Evolutionary conservation across 139 green algal species (phyloP).

Genomic region (Zygnema circumcarinatum): DNA sequence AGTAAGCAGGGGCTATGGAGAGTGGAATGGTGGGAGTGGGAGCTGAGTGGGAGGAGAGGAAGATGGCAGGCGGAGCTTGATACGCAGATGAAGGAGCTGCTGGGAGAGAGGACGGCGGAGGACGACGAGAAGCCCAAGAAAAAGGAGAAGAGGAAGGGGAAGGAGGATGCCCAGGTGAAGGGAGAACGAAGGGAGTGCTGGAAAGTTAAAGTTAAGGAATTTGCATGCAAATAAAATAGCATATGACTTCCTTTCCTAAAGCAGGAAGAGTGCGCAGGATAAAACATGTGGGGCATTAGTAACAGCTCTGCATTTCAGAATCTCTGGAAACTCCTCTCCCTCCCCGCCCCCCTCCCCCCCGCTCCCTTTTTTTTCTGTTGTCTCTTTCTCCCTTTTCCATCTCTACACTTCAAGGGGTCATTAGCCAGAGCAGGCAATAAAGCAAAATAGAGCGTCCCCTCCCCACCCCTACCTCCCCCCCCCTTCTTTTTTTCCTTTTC

Average conservation of each 20-base stretch:
- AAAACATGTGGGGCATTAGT: too few relatives aligned
- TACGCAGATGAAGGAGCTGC: conserved; percentile 47
- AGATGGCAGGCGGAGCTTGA: conserved; percentile 54
- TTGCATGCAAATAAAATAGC: too few relatives aligned
- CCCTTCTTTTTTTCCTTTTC: too few relatives aligned
- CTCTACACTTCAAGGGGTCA: too few relatives aligned
- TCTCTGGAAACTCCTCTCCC: neutral
- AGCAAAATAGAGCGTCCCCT: too few relatives aligned
- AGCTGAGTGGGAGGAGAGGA: neutral
- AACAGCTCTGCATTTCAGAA: too few relatives aligned
- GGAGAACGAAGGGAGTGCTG: neutral
- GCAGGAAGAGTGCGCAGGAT: too few relatives aligned
- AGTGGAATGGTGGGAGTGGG: neutral
- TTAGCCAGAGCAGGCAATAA: too few relatives aligned
- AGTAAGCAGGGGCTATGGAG: too few relatives aligned
- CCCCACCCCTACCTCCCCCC: too few relatives aligned
- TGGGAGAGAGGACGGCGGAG: conserved; percentile 46
- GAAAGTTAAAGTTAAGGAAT: neutral
- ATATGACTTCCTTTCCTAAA: too few relatives aligned
- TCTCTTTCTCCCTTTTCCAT: neutral
- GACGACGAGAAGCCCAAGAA: conserved; percentile 55
- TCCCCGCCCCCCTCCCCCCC: neutral
- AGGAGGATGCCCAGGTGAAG: conserved; percentile 12
- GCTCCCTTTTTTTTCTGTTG: neutral
- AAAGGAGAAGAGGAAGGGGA: conserved; percentile 61